A percentile compares a stretch with the other conserved stretches of the same genome.
Conservation (phyloP, 1,284 basidiomycete genomes). For the Boletus smithii region DNA sequence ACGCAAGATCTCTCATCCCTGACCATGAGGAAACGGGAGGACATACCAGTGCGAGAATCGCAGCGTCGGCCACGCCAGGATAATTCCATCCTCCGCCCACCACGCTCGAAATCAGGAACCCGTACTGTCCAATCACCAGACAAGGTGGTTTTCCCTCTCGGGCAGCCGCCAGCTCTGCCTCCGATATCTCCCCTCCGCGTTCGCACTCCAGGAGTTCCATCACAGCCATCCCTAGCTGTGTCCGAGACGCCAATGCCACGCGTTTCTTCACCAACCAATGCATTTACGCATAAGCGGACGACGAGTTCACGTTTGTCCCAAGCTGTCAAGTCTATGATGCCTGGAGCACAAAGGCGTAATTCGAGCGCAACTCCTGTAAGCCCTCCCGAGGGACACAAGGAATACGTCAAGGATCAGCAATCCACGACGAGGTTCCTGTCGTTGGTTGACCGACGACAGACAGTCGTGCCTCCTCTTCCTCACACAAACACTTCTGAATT, state of each 20-base stretch:
- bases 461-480: constrained; percentile 4
- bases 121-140: constrained; percentile 4
- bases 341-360: constrained; percentile 14
- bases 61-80: constrained; percentile 6
- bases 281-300: constrained; percentile 11
- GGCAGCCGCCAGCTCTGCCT: constrained; percentile 9
- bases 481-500: constrained; percentile 12
- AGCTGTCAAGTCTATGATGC: constrained; percentile 25
- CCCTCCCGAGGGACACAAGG: constrained; percentile 7
- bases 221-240: constrained; percentile 14
- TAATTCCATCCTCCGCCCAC: not conserved
- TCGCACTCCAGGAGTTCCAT: constrained; percentile 14
- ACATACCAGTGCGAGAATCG: constrained; percentile 1
- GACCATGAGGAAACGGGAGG: constrained; percentile 2
- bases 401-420: constrained; percentile 6
- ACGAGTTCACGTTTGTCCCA: constrained; percentile 23
- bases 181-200: constrained; percentile 20
- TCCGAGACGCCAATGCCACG: constrained; percentile 17
- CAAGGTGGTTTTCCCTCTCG: constrained; percentile 8
- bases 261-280: constrained; percentile 1
- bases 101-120: constrained; percentile 5
- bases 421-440: constrained; percentile 12
- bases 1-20: constrained; percentile 16
- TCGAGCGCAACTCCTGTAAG: constrained; percentile 3
- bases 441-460: constrained; percentile 15